Evolutionary conservation across 805 yeast species (phyloP), one percentile per base, ranked within the genome.

Genomic region (Ogataea trehaloabstinens): DNA sequence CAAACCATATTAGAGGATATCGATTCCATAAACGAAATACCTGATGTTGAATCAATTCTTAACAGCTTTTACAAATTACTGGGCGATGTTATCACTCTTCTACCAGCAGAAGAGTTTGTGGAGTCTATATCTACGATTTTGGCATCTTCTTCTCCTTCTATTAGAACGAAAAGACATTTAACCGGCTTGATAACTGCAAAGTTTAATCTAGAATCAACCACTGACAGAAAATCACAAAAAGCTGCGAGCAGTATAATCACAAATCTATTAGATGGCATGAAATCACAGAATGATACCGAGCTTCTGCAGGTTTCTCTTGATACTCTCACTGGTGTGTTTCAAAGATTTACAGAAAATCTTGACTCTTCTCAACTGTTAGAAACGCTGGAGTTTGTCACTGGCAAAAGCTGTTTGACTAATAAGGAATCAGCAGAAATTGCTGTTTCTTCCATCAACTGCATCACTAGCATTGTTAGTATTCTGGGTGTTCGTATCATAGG

Each of bases 401-500:
- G 70, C 7, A 60, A 70, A 2, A 49, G 60, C 34, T 87, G 91
- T 19, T 63, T 89, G 37, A 61, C 71, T 44, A 74, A 70, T 47
- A 58, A 54, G 2, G 34, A 38, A 1, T 49, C 69, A 5, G 75
- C 81, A 10, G 95, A 85, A 49, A 62, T 86, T 6, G 68, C 80
- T 21, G 76, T 93, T 24, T 76, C 96, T 0, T 77, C 96, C 1
- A 69, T 88, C 41, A 76, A 82, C 49, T 80, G 83, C 42, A 75
- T 87, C 45, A 78, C 86, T 40, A 78, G 80, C 48, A 66, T 88
- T 40, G 75, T 87, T 38, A 77, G 80, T 37, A 74, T 80, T 18
- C 62, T 90, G 32, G 99, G 99, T 37, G 90, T 95, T 15, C 85
- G 88, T 55, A 72, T 82, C 46, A 82, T 93, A 56, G 90, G 95